Conservation (phyloP, 345 rosid genomes). For the Physaria fendleri region DNA sequence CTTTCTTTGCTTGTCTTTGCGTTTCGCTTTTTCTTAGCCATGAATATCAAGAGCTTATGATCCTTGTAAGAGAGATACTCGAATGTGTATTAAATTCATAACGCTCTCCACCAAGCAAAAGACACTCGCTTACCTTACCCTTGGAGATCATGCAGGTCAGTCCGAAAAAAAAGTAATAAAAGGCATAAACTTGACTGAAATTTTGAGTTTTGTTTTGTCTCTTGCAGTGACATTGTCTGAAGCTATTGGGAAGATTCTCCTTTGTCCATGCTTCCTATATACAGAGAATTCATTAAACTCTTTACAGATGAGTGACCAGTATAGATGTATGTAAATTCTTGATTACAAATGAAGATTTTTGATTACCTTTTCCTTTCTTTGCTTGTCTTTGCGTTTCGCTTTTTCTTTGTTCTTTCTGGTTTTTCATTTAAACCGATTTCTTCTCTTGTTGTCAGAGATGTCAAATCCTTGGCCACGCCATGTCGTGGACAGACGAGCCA, state of each 20-base stretch:
- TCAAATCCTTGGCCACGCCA: too few species aligned
- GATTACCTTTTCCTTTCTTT: too few species aligned
- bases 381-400: too few species aligned
- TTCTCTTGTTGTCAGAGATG: too few species aligned
- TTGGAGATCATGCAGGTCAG: slow-evolving; percentile 88
- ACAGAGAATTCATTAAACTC: slow-evolving; percentile 58
- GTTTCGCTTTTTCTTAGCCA: slow-evolving; percentile 61
- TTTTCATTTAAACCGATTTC: too few species aligned
- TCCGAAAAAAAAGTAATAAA: not conserved
- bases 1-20: not conserved
- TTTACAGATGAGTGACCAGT: too few species aligned
- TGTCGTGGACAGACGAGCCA: too few species aligned
- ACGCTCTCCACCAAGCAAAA: slow-evolving; percentile 87
- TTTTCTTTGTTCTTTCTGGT: too few species aligned
- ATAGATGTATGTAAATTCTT: too few species aligned
- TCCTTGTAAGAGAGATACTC: slow-evolving; percentile 92
- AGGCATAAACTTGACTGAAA: not conserved
- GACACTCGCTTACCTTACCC: slow-evolving; percentile 60
- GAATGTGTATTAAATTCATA: slow-evolving; percentile 70
- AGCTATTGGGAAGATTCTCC: slow-evolving; percentile 75
- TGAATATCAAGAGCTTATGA: slow-evolving; percentile 99
- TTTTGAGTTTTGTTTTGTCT: not conserved
- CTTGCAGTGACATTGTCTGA: slow-evolving; percentile 52
- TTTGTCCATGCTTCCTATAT: slow-evolving; percentile 63
- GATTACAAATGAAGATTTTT: too few species aligned